These are phyloP conservation scores for Floccularia luteovirens DNA, from an alignment of 768 basidiomycete species.

Conservation along the genomic window DNA sequence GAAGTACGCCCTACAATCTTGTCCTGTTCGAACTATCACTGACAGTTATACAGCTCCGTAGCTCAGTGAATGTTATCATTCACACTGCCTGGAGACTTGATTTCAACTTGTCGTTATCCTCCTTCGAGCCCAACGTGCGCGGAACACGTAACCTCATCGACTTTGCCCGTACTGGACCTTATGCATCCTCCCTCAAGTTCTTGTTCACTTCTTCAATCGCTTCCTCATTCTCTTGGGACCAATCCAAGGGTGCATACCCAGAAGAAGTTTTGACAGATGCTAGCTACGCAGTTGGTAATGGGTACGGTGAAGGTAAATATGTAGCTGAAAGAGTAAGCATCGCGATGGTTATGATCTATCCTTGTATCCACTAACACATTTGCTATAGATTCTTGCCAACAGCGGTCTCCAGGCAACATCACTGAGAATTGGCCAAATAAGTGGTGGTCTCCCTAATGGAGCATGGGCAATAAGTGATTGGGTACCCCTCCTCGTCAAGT, in stretches of 20 bases:
- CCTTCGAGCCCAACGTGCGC: slow-evolving; percentile 33
- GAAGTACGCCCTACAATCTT: slow-evolving; percentile 14
- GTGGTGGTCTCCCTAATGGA: slow-evolving; percentile 23
- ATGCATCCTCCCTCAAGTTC: slow-evolving; percentile 5
- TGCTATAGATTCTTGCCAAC: slow-evolving; percentile 9
- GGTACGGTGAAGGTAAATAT: slow-evolving; percentile 13
- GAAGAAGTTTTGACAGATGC: slow-evolving; percentile 7
- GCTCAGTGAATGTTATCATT: slow-evolving; percentile 25
- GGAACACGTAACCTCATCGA: slow-evolving; percentile 25
- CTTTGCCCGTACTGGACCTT: neutral
- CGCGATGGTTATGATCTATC: neutral
- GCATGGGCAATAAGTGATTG: slow-evolving; percentile 27
- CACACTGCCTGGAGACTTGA: slow-evolving; percentile 44
- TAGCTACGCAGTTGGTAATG: slow-evolving; percentile 5
- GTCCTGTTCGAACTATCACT: no score
- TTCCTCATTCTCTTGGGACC: slow-evolving; percentile 9
- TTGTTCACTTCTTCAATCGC: slow-evolving; percentile 10
- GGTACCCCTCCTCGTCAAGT: slow-evolving; percentile 27
- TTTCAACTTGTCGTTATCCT: slow-evolving; percentile 33
- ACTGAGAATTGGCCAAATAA: slow-evolving; percentile 26
- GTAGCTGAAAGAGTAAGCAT: slow-evolving; percentile 9
- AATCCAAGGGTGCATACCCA: slow-evolving; percentile 6
- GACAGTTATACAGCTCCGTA: neutral
- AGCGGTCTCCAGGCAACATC: slow-evolving; percentile 9
- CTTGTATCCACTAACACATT: neutral